Evolutionary conservation across 306 rosid species (phyloP), one percentile per base, ranked within the genome.

Genomic region (Casuarina equisetifolia): DNA sequence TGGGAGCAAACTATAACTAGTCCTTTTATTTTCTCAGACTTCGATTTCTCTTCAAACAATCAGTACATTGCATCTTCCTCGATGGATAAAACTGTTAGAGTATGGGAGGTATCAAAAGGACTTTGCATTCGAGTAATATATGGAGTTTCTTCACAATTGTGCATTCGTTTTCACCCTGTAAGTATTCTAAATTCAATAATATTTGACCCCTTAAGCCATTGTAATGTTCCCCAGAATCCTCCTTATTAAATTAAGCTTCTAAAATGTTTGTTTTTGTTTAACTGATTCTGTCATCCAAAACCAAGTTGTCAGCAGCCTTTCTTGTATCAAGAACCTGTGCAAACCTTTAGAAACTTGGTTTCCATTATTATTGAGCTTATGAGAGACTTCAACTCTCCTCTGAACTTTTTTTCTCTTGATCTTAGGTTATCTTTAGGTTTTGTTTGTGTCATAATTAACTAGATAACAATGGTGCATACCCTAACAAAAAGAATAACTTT

Each of bases 111-210:
- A 88, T 80, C 79, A 35, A 90, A 78, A 86, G 97, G 98, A 64
- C 82, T 88, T 81, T 94, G 98, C 88, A 92, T 94, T 71, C 89
- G 98, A 85, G 97, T 94, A 87, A 92, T 92, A 85, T 94, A 94
- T 86, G 97, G 98, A 82, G 93, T 94, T 83, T 88, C 92, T 86
- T 80, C 97, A 19, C 98, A 94, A 78, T 51, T 86, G 82, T 94
- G 98, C 76, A 92, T 94, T 59, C 97, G 98, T 78, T 94, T 94
- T 79, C 98, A 94, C 85, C 97, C 98, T 86, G 98, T 94, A 84
- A 92, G 98, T 90, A 77, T 54, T 59, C 70, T 32, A 32, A 78
- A 12, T 70, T 64, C 61, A 49, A 49, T 44, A 72, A 54, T 40
- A 20, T 78, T n/a, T 4, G 2, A 52, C 40, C 17, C 0, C 39